A percentile compares a stretch with the other conserved stretches of the same genome.
These are phyloP conservation scores for Hibiscus syriacus DNA, from an alignment of 345 rosid species.

Conservation along the genomic window DNA sequence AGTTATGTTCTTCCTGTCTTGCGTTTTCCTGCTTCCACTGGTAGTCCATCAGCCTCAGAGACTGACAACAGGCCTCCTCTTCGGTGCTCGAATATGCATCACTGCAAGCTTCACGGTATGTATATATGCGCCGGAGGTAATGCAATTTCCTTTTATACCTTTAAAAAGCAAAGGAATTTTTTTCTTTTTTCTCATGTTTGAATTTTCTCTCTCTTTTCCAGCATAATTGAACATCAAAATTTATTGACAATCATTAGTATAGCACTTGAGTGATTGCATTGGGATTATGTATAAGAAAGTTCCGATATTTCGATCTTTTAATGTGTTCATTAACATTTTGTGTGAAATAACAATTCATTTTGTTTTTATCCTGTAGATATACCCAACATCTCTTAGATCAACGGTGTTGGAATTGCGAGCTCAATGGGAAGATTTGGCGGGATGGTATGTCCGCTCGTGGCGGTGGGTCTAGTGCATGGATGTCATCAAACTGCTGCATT, in stretches of 20 bases:
- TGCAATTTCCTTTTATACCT: background rate
- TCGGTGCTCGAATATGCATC: conserved; percentile 84
- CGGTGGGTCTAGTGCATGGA: conserved; percentile 74
- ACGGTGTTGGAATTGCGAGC: conserved; percentile 88
- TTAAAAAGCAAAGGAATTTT: background rate
- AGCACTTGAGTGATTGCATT: too few relatives aligned
- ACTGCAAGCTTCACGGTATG: conserved; percentile 60
- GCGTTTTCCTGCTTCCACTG: conserved; percentile 70
- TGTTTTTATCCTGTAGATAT: conserved; percentile 36
- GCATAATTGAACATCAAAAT: too few relatives aligned
- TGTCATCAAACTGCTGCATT: conserved; percentile 66
- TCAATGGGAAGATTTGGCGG: conserved; percentile 91
- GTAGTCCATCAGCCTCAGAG: conserved; percentile 49
- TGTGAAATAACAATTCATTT: background rate
- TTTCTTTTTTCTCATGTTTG: too few relatives aligned
- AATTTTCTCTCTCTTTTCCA: too few relatives aligned
- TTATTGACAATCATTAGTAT: background rate
- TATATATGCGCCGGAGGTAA: conserved; percentile 91
- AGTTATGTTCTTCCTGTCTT: conserved; percentile 60
- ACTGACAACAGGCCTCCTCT: conserved; percentile 65
- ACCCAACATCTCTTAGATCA: conserved; percentile 81
- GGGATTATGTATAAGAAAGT: background rate
- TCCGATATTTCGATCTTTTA: background rate
- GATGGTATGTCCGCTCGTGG: conserved; percentile 82
- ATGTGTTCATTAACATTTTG: background rate